phyloP scores from a whole-genome alignment of 139 green algal species.

The Tetratostichococcus sp. region DNA sequence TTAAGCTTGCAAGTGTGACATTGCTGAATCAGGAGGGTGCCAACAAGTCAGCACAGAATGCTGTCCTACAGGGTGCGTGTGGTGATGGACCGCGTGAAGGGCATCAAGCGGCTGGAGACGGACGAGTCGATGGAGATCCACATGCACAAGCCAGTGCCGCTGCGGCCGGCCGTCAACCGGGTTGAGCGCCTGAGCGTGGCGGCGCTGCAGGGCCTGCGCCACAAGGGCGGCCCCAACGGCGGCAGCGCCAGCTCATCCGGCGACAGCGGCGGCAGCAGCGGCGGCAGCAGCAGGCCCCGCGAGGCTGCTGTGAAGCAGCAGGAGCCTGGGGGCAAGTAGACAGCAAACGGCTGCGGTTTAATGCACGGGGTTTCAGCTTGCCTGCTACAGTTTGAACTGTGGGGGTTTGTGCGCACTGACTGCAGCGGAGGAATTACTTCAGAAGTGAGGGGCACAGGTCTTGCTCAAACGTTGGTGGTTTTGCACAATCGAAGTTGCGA shows the following conservation, averaged over 20 bases:
- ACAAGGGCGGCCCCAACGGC: not conserved
- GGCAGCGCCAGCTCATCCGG: not conserved
- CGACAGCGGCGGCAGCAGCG: not conserved
- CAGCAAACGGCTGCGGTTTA: too few species aligned
- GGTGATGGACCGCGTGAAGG: constrained; percentile 8
- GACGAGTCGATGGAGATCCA: not conserved
- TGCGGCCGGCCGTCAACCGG: not conserved
- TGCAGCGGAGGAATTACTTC: too few species aligned
- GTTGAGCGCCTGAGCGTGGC: not conserved
- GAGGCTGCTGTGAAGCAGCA: too few species aligned
- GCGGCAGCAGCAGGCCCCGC: not conserved
- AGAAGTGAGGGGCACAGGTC: too few species aligned
- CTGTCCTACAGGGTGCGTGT: constrained; percentile 7
- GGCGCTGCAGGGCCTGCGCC: not conserved
- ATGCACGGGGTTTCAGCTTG: too few species aligned
- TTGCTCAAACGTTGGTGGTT: too few species aligned
- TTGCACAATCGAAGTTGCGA: too few species aligned
- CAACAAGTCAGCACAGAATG: not conserved
- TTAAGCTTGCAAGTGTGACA: too few species aligned
- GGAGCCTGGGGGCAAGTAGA: too few species aligned
- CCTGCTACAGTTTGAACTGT: too few species aligned
- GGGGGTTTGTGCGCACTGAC: too few species aligned
- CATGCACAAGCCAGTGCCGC: not conserved
- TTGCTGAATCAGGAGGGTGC: not conserved
- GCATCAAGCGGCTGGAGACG: constrained; percentile 22